These are phyloP conservation scores for Pulicaria dysenterica DNA, from an alignment of 129 eudicot species.

Conservation along the genomic window DNA sequence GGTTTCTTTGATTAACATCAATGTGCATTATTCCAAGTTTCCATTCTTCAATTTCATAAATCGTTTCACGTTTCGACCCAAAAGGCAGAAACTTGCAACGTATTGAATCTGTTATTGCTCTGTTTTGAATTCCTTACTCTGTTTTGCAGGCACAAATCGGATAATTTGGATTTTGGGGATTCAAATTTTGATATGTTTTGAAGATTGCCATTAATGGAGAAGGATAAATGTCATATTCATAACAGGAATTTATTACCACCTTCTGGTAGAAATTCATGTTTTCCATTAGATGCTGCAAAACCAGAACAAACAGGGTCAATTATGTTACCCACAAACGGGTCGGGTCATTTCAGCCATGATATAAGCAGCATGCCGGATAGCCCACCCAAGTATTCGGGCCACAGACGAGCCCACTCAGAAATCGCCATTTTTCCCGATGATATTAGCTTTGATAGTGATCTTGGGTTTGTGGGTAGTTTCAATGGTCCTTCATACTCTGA, in stretches of 20 bases:
- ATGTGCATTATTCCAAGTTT: conserved; percentile 3
- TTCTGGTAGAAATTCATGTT: conserved; percentile 41
- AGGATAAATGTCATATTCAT: conserved; percentile 35
- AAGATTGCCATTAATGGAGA: conserved; percentile 41
- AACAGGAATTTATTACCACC: conserved; percentile 46
- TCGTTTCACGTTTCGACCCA: neutral
- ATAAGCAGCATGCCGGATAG: conserved; percentile 76
- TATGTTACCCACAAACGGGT: conserved; percentile 42
- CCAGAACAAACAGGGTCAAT: conserved; percentile 41
- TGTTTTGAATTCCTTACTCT: neutral
- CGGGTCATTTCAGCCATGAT: conserved; percentile 53
- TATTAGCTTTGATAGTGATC: conserved; percentile 78
- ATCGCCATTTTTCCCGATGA: conserved; percentile 83
- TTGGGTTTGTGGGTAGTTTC: conserved; percentile 69
- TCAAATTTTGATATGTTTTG: neutral
- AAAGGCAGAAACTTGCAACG: neutral
- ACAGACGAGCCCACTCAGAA: conserved; percentile 82
- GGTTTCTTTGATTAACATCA: conserved; percentile 4
- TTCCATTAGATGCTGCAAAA: conserved; percentile 34
- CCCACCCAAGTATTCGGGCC: conserved; percentile 72
- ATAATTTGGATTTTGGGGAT: neutral
- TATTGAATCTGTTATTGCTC: neutral
- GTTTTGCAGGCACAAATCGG: neutral
- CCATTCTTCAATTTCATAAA: neutral
- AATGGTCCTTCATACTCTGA: conserved; percentile 50